These are phyloP conservation scores for Filosporella fistucella DNA, from an alignment of 495 filamentous ascomycete genomes.

Conservation along the genomic window DNA sequence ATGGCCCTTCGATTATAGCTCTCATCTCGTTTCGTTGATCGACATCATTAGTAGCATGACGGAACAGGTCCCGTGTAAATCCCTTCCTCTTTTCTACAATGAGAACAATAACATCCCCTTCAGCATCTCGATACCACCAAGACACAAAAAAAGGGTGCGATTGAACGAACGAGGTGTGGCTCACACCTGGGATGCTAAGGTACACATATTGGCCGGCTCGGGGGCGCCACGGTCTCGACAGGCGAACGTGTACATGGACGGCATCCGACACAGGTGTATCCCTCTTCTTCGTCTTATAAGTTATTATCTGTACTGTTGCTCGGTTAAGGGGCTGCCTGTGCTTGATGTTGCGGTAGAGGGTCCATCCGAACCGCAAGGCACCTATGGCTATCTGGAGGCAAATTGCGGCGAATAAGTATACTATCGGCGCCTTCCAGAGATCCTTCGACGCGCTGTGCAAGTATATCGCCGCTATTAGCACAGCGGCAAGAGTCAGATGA, in stretches of 20 bases:
- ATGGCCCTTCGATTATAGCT: slow-evolving; percentile 6
- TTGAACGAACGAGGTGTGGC: background rate
- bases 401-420: background rate
- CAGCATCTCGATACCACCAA: slow-evolving; percentile 3
- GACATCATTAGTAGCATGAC: slow-evolving; percentile 2
- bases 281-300: background rate
- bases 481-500: background rate
- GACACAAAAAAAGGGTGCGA: slow-evolving; percentile 6
- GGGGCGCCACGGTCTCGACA: background rate
- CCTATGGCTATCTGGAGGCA: background rate
- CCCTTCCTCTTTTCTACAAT: slow-evolving; percentile 9
- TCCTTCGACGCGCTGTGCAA: background rate
- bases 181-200: background rate
- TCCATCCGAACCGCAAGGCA: too few relatives aligned
- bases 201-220: background rate
- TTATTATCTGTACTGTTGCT: background rate
- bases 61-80: slow-evolving; percentile 5
- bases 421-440: background rate
- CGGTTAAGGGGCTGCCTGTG: background rate
- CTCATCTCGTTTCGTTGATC: background rate
- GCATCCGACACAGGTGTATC: background rate
- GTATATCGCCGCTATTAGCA: background rate
- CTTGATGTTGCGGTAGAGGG: background rate
- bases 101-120: slow-evolving; percentile 8
- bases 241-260: background rate